Percentiles rank a stretch among this genome's conserved stretches.
These are phyloP conservation scores for Baudoinia panamericana DNA, from an alignment of 495 filamentous ascomycete genomes.

Conservation along the genomic window DNA sequence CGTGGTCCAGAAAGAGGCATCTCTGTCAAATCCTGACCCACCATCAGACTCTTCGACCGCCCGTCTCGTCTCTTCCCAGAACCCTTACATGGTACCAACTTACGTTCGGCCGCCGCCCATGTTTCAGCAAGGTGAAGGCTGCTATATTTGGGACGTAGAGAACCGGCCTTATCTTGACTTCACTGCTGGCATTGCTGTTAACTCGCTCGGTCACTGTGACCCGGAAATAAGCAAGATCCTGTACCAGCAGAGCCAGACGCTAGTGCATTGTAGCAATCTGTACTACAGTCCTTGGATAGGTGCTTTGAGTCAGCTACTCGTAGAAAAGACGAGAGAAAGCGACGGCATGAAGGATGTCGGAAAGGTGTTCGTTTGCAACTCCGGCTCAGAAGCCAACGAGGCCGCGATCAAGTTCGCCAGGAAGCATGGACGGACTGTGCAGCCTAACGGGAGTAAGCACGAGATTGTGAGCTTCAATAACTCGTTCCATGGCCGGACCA, in stretches of 20 bases:
- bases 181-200: slow-evolving; percentile 92
- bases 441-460: slow-evolving; percentile 58
- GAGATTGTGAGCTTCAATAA: slow-evolving; percentile 81
- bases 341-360: slow-evolving; percentile 69
- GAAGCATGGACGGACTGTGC: slow-evolving; percentile 65
- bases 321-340: slow-evolving; percentile 57
- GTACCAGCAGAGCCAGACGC: slow-evolving; percentile 63
- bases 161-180: slow-evolving; percentile 83
- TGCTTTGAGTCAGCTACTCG: slow-evolving; percentile 69
- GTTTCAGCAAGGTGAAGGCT: slow-evolving; percentile 76
- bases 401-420: slow-evolving; percentile 93
- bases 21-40: slow-evolving; percentile 66
- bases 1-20: slow-evolving; percentile 42
- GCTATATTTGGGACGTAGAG: slow-evolving; percentile 80
- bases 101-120: slow-evolving; percentile 84
- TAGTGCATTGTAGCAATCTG: slow-evolving; percentile 85
- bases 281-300: slow-evolving; percentile 95
- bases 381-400: slow-evolving; percentile 90
- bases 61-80: slow-evolving; percentile 56
- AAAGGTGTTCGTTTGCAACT: slow-evolving; percentile 89
- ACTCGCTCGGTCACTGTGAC: slow-evolving; percentile 79
- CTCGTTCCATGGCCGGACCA: slow-evolving; percentile 92
- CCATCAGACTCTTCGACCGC: slow-evolving; percentile 59
- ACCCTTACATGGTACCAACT: slow-evolving; percentile 84
- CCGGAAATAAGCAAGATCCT: slow-evolving; percentile 54